Evolutionary conservation across 1,284 basidiomycete species (phyloP).

Genomic region (Pascua guehoae): DNA sequence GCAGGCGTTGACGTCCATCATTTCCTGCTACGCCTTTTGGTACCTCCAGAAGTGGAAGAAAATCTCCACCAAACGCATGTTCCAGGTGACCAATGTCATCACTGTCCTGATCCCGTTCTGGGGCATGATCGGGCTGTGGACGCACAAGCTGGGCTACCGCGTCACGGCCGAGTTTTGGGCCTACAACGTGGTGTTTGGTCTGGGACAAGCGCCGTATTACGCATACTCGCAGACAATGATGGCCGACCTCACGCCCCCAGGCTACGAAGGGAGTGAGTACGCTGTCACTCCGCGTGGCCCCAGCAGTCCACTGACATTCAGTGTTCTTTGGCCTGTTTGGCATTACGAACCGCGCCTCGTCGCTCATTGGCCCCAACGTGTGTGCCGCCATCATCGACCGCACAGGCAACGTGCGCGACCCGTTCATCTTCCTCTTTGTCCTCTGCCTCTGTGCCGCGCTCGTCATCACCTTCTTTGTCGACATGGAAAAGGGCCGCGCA

Average conservation of each 20-base stretch:
- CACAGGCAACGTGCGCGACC: conserved; percentile 56
- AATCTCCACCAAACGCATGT: conserved; percentile 55
- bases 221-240: conserved; percentile 58
- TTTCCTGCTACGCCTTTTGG: conserved; percentile 62
- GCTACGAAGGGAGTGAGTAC: conserved; percentile 65
- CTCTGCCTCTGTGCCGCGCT: conserved; percentile 59
- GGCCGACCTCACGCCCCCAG: conserved; percentile 68
- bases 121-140: conserved; percentile 84
- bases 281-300: conserved; percentile 6
- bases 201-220: conserved; percentile 81
- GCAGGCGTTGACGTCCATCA: conserved; percentile 67
- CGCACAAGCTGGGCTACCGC: conserved; percentile 67
- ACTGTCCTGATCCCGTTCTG: conserved; percentile 74
- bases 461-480: conserved; percentile 68
- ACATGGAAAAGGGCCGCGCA: conserved; percentile 62
- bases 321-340: conserved; percentile 79
- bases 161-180: conserved; percentile 74
- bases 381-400: conserved; percentile 67
- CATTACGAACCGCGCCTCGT: conserved; percentile 73
- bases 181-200: conserved; percentile 63
- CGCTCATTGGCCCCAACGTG: conserved; percentile 75
- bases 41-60: conserved; percentile 72
- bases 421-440: conserved; percentile 71
- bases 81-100: conserved; percentile 67
- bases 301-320: background rate